Base-by-base conservation (phyloP, 2,329 filamentous ascomycete genomes). In the Xylariaceae sp. region DNA sequence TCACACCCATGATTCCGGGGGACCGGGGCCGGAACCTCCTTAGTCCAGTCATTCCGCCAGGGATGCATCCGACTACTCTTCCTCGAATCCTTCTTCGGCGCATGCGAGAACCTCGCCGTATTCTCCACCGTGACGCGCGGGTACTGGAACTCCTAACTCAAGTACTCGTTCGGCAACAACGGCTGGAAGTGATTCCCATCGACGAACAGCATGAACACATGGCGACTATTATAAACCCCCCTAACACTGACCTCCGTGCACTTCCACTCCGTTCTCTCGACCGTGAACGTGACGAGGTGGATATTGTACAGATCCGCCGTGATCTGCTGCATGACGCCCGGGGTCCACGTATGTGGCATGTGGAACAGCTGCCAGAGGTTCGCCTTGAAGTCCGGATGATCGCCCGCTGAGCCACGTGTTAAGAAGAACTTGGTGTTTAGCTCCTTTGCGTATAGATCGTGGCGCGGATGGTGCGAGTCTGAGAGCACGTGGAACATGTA, bases 281-380 rank as follows among this genome's bases (percentile, higher is more conserved):
- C 55, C 12, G 59, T 62, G 53, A 66, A 70, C 17, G 65, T 59
- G 3, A 68, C 57, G 17, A 69, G 45, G 47, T 60, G 65, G 10
- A 68, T 49, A 6, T 63, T 61, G 44, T 69, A 69, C 5, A 70
- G 54, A 44, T 69, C 65, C 1, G 67, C 66, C 0, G 64, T 68
- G 5, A 70, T 47, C 45, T 64, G 56, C 36, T 64, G 56, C 52
- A 66, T 60, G 10, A 60, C 55, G 2, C 62, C 59, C 5, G 58
- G 60, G 3, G 57, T 58, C 61, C 65, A 68, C 5, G 58, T 49
- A 19, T 61, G 56, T 1, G 65, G 62, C 15, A 67, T 51, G 18
- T 63, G 59, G 17, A 70, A 48, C 11, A 56, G 44, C 53, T 68
- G 65, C 59, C 59, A 68, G 12, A 65, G 45, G 44, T 67, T 69